Evolutionary conservation across 495 filamentous ascomycete genomes (phyloP).

Genomic region (Penicillium lividum): DNA sequence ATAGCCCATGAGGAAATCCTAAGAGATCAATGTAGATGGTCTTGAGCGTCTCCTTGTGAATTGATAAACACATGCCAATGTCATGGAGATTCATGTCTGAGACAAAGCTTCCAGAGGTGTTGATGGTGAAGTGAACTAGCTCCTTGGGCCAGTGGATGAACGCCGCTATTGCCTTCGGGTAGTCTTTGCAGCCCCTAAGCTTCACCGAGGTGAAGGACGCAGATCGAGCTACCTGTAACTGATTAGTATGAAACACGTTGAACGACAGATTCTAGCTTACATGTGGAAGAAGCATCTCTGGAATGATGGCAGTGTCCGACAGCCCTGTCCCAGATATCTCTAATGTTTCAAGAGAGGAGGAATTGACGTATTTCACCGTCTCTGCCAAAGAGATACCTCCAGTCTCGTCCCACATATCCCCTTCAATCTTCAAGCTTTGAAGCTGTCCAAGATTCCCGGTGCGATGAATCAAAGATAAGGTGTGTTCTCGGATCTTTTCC

Average conservation of each 20-base stretch:
- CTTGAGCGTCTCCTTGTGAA: constrained; percentile 12
- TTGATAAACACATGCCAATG: constrained; percentile 6
- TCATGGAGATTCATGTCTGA: constrained; percentile 7
- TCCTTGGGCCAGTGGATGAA: constrained; percentile 10
- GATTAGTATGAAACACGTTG: not conserved
- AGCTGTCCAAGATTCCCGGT: not conserved
- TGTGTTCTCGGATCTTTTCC: not conserved
- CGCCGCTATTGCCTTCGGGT: constrained; percentile 11
- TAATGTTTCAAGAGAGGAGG: constrained; percentile 1
- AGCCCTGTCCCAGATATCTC: constrained; percentile 1
- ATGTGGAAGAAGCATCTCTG: constrained; percentile 3
- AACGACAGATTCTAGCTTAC: not conserved
- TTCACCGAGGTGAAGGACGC: constrained; percentile 9
- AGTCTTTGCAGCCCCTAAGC: constrained; percentile 9
- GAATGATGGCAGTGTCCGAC: not conserved
- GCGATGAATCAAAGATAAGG: constrained; percentile 2
- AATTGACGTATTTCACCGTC: constrained; percentile 3
- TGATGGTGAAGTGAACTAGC: constrained; percentile 12
- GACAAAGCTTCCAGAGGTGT: constrained; percentile 12
- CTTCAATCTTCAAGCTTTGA: constrained; percentile 2
- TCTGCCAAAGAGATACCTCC: constrained; percentile 10
- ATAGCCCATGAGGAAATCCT: constrained; percentile 6
- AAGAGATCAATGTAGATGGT: constrained; percentile 10
- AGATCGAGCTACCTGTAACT: constrained; percentile 4
- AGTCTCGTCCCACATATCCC: constrained; percentile 2